Percentiles rank a stretch among this genome's conserved stretches.
Conservation (phyloP, 1,139 yeast species). For the Schizosaccharomyces versatilis region DNA sequence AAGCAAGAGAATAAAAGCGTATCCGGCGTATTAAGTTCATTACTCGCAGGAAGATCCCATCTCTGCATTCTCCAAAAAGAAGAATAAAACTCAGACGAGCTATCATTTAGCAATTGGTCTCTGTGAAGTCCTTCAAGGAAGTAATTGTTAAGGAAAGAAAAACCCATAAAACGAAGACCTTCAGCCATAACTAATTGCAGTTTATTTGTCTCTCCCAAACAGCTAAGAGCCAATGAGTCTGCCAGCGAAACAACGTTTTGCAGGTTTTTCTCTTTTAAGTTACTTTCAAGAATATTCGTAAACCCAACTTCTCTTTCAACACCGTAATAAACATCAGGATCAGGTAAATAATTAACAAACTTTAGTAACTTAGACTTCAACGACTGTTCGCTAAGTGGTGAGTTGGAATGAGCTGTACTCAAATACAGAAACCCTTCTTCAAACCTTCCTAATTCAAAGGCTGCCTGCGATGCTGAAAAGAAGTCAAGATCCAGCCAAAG, state of each 20-base stretch:
- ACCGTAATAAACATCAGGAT: not conserved
- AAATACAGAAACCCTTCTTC: not conserved
- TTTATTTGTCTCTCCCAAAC: not conserved
- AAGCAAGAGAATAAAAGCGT: no score
- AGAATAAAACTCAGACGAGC: slow-evolving; percentile 17
- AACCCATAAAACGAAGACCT: not conserved
- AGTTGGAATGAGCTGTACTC: not conserved
- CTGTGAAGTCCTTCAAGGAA: not conserved
- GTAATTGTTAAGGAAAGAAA: not conserved
- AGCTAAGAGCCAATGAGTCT: not conserved
- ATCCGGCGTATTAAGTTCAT: no score
- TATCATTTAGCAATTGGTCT: slow-evolving; percentile 10
- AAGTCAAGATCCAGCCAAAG: not conserved
- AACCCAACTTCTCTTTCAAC: not conserved
- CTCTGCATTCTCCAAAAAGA: slow-evolving; percentile 51
- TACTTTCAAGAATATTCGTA: not conserved
- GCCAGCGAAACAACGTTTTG: not conserved
- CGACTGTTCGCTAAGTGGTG: not conserved
- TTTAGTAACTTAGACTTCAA: not conserved
- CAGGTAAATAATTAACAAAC: not conserved
- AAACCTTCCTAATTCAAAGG: not conserved
- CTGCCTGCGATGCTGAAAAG: not conserved
- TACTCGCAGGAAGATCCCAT: slow-evolving; percentile 40
- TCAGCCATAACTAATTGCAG: not conserved
- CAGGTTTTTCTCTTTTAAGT: not conserved